Conservation (phyloP, 768 basidiomycete species). For the Punctularia strigosozonata region DNA sequence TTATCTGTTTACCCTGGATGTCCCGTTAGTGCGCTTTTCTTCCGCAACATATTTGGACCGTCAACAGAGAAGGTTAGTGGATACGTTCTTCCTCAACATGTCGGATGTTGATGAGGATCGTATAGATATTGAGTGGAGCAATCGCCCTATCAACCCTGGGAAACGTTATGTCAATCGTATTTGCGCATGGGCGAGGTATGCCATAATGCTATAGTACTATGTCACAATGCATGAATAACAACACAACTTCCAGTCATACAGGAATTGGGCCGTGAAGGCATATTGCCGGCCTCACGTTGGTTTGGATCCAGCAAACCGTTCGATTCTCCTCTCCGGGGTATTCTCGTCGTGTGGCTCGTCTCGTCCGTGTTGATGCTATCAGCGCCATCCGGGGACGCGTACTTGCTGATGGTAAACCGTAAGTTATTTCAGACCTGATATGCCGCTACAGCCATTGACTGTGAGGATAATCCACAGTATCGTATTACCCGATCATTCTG, state of each 20-base stretch:
- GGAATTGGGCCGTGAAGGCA: constrained; percentile 61
- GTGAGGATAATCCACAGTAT: constrained; percentile 24
- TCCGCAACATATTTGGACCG: constrained; percentile 59
- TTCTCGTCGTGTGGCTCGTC: constrained; percentile 50
- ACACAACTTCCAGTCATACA: constrained; percentile 42
- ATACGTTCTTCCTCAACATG: background rate
- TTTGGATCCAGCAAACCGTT: constrained; percentile 68
- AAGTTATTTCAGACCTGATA: constrained; percentile 11
- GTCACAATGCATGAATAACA: constrained; percentile 6
- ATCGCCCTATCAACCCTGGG: constrained; percentile 57
- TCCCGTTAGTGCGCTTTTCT: constrained; percentile 47
- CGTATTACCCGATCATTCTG: constrained; percentile 43
- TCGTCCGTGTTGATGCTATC: constrained; percentile 42
- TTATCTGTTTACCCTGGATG: background rate
- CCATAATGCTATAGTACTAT: constrained; percentile 1
- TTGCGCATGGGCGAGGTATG: constrained; percentile 54
- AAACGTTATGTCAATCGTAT: constrained; percentile 51
- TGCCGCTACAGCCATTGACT: background rate
- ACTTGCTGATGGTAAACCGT: constrained; percentile 60
- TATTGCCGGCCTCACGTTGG: constrained; percentile 52
- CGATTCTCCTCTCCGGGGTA: constrained; percentile 49
- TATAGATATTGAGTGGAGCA: constrained; percentile 44
- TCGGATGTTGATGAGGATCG: constrained; percentile 2
- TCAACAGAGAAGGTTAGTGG: constrained; percentile 40
- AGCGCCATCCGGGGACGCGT: constrained; percentile 64